phyloP scores from a whole-genome alignment of 257 asterid genomes.

The Solanum chiquidenum region DNA sequence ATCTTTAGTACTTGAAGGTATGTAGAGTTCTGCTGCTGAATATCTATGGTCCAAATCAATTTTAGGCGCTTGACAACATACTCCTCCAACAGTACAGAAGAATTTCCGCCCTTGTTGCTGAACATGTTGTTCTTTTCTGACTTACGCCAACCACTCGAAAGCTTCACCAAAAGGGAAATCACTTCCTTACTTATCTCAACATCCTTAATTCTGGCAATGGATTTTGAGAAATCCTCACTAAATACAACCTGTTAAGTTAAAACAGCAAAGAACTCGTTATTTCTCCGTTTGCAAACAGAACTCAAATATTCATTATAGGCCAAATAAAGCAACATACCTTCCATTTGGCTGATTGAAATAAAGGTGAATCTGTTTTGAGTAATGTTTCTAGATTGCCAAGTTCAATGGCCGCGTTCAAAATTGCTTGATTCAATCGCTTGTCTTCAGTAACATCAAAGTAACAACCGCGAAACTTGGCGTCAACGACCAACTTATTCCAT shows the following conservation, averaged over 20 bases:
- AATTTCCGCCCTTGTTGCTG: not conserved
- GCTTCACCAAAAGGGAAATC: conserved; percentile 28
- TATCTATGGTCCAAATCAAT: conserved; percentile 40
- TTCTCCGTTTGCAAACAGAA: not conserved
- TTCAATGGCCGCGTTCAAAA: not conserved
- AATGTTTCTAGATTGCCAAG: conserved; percentile 14
- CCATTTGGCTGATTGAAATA: not conserved
- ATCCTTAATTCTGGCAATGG: conserved; percentile 15
- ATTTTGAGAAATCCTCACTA: conserved; percentile 21
- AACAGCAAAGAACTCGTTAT: not conserved
- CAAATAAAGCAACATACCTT: not conserved
- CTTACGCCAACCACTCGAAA: conserved; percentile 46
- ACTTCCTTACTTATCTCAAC: conserved; percentile 11
- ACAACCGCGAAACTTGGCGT: conserved; percentile 48
- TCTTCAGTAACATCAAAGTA: conserved; percentile 40
- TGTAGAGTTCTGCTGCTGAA: conserved; percentile 10
- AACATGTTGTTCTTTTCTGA: not conserved
- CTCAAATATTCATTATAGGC: not conserved
- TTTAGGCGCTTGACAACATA: conserved; percentile 18
- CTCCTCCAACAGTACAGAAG: conserved; percentile 24
- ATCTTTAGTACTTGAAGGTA: conserved; percentile 36
- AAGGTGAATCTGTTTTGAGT: conserved; percentile 14
- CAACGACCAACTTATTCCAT: conserved; percentile 41
- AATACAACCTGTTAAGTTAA: conserved; percentile 20
- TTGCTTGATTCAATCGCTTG: conserved; percentile 26